Base-by-base conservation (phyloP, 2,329 filamentous ascomycete species). In the Paecilomyces sp. region DNA sequence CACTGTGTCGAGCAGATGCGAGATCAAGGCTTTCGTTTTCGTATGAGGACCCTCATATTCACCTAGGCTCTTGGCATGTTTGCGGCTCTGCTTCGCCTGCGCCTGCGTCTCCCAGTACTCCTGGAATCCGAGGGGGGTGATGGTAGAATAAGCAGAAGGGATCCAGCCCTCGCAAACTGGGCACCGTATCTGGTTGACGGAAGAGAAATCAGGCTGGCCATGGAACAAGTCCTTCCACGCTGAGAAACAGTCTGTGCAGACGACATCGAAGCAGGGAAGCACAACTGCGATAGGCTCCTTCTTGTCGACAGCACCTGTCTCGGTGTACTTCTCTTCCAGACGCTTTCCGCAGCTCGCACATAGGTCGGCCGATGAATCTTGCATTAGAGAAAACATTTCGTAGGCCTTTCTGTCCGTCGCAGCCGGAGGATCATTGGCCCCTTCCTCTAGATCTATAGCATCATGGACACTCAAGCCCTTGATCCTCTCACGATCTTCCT, bases 401-500 rank as follows among this genome's bases (percentile, higher is more conserved):
- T 96, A 95, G 0, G 91, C 91, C 71, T 91, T 88, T 60, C 85
- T 84, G 54, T 88, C 82, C 6, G 83, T 84, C 24, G 92, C 72
- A n/a, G 55, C 79, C 13, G 79, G 82, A 2, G 81, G 80, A 61
- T 80, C 77, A 5, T 88, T 85, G 5, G 87, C 86, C 51, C 92
- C 88, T 55, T 91, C 91, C 62, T 94, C 92, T 24, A 97, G 82
- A 66, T 95, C 90, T 68, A 99, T 96, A 2, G 94, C 90, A 64
- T 91, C 91, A 47, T 91, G 88, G 8, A 86, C 86, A n/a, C 87
- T 91, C 74, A 91, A 83, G 25, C 92, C 93, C 70, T 92, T 88
- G 56, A 93, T 85, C 3, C 89, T 81, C 65, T 88, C 86, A 54
- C 96, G 79, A 67, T 97, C 93, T 22, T 93, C 88, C 36, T 92